Conservation (phyloP, 129 eudicot genomes). For the Sambucus nigra region DNA sequence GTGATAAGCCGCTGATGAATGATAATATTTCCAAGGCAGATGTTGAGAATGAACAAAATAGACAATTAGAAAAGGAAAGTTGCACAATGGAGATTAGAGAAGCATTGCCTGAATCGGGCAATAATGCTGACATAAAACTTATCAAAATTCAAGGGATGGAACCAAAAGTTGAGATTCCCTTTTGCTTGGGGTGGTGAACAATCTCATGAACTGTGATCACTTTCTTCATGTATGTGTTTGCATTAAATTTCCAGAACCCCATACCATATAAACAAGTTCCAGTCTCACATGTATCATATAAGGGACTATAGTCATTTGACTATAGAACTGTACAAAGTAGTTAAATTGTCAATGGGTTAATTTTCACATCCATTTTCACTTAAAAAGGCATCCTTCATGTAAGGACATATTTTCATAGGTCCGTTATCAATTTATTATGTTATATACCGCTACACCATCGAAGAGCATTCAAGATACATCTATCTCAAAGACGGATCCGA, state of each 20-base stretch:
- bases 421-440: too few relatives aligned
- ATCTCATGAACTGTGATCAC: conserved; percentile 80
- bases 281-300: conserved; percentile 2
- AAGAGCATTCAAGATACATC: too few relatives aligned
- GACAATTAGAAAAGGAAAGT: conserved; percentile 19
- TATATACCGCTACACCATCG: too few relatives aligned
- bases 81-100: conserved; percentile 15
- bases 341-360: conserved; percentile 12
- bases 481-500: too few relatives aligned
- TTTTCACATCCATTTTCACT: conserved; percentile 13
- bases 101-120: conserved; percentile 1
- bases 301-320: neutral
- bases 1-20: conserved; percentile 11
- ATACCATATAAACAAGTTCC: conserved; percentile 18
- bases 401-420: too few relatives aligned
- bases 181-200: conserved; percentile 89
- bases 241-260: conserved; percentile 39
- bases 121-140: conserved; percentile 42
- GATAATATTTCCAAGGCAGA: conserved; percentile 12
- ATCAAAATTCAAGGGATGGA: conserved; percentile 85
- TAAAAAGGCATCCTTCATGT: too few relatives aligned
- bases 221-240: conserved; percentile 81
- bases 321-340: conserved; percentile 41
- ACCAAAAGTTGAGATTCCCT: conserved; percentile 69
- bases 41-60: conserved; percentile 19